Evolutionary conservation across 345 rosid species (phyloP), one percentile per base, ranked within the genome.

Genomic region (Hibiscus trionum): DNA sequence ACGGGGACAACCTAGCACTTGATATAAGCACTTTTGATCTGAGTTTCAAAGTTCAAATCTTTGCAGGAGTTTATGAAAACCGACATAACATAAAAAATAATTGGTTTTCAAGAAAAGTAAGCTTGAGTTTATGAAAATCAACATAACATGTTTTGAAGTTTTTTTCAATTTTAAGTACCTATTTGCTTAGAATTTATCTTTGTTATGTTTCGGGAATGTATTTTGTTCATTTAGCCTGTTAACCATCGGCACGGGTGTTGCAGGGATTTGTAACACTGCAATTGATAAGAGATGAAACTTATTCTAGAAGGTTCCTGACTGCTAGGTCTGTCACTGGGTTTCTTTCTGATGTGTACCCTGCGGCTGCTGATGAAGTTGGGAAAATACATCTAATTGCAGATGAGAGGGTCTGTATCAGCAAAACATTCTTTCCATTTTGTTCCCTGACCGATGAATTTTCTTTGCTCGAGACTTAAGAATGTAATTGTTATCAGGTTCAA

Each of bases 181-280:
- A 27, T 21, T 9, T 49, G 37, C n/a, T 62, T 46, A 35, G 73
- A 67, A 76, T 61, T 56, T 66, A 7, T 66, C 14, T 15, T 47
- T 7, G 10, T 65, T 19, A 17, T 44, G 17, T 42, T 42, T 66
- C 10, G 11, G 26, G 70, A 46, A 12, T 14, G 3, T 19, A 11
- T 65, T 21, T 24, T 11, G 3, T 67, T 27, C 15, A 47, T 27
- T 27, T 67, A 26, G 39, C 42, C 15, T 67, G 14, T 7, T 46
- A 21, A 16, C 35, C 7, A 26, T 12, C 9, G 7, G 15, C 10
- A 7, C 9, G 46, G 77, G 66, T 19, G 17, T 73, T 82, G 82
- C 82, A 94, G 98, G 98, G 98, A 76, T 88, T 91, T 90, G 82
- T 85, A 61, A 90, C 98, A 11, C 76, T 94, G 82, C 97, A 94